Percentiles rank a stretch among this genome's conserved stretches.
These are phyloP conservation scores for Globisporangium emineosum DNA, from an alignment of 352 stramenopile genomes.

Conservation along the genomic window DNA sequence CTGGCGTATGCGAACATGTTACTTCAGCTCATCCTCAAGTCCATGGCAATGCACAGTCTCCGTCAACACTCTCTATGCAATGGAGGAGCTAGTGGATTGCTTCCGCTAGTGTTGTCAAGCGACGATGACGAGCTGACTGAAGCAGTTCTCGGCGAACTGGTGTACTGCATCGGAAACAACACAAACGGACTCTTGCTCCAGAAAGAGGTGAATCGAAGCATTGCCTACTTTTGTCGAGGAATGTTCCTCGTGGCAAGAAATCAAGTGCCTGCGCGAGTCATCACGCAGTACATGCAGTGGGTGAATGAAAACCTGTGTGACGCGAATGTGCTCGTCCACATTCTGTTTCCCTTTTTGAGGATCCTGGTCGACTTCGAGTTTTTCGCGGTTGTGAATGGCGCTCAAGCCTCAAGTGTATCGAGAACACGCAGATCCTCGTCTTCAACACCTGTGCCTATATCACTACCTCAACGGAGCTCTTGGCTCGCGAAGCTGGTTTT, in stretches of 20 bases:
- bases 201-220: conserved; percentile 67
- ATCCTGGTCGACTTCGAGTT: conserved; percentile 70
- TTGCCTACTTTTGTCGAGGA: conserved; percentile 50
- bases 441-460: background rate
- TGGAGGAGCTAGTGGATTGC: background rate
- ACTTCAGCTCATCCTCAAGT: conserved; percentile 66
- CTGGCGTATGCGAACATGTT: conserved; percentile 52
- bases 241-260: conserved; percentile 57
- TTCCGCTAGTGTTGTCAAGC: conserved; percentile 12
- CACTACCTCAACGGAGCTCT: background rate
- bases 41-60: conserved; percentile 47
- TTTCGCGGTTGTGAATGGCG: conserved; percentile 61
- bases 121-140: conserved; percentile 47
- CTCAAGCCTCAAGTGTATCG: background rate
- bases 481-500: conserved; percentile 65
- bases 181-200: conserved; percentile 43
- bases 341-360: conserved; percentile 65
- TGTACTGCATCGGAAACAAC: conserved; percentile 28
- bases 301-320: conserved; percentile 37
- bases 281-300: conserved; percentile 41
- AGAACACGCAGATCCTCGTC: background rate
- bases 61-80: conserved; percentile 3
- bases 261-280: conserved; percentile 35
- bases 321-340: conserved; percentile 53
- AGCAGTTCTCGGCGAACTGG: conserved; percentile 39